These are phyloP conservation scores for Colletotrichum graminicola DNA, from an alignment of 2,329 filamentous ascomycete species.

Conservation along the genomic window DNA sequence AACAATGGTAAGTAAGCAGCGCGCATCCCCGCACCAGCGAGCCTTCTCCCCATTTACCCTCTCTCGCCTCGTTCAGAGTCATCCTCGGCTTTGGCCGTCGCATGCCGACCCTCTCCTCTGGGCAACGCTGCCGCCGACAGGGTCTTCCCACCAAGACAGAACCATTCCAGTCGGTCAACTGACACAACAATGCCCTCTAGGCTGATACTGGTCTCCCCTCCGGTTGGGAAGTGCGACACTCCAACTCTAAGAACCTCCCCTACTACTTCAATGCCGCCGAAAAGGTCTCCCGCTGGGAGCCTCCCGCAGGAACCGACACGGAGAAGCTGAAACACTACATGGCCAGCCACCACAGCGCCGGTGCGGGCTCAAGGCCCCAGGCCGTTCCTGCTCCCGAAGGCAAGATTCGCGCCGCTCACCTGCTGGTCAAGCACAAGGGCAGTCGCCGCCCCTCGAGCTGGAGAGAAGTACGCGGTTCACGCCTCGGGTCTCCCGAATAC, in stretches of 20 bases:
- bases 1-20: constrained; percentile 18
- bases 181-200: constrained; percentile 53
- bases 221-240: constrained; percentile 96
- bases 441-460: constrained; percentile 93
- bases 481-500: neutral
- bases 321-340: constrained; percentile 96
- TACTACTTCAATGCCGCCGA: constrained; percentile 96
- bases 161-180: constrained; percentile 18
- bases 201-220: constrained; percentile 84
- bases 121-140: neutral
- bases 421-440: constrained; percentile 92
- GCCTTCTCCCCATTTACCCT: neutral
- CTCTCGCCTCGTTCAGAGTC: neutral
- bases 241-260: constrained; percentile 97
- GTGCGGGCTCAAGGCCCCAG: constrained; percentile 55
- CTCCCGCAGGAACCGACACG: constrained; percentile 86
- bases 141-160: constrained; percentile 20
- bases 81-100: neutral
- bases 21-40: neutral
- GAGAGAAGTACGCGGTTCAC: constrained; percentile 68
- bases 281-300: constrained; percentile 95
- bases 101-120: neutral
- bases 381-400: constrained; percentile 66
- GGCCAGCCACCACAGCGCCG: constrained; percentile 83
- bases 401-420: constrained; percentile 93